Conservation (phyloP, 2,329 filamentous ascomycete species). For the Fusarium haematococcum region DNA sequence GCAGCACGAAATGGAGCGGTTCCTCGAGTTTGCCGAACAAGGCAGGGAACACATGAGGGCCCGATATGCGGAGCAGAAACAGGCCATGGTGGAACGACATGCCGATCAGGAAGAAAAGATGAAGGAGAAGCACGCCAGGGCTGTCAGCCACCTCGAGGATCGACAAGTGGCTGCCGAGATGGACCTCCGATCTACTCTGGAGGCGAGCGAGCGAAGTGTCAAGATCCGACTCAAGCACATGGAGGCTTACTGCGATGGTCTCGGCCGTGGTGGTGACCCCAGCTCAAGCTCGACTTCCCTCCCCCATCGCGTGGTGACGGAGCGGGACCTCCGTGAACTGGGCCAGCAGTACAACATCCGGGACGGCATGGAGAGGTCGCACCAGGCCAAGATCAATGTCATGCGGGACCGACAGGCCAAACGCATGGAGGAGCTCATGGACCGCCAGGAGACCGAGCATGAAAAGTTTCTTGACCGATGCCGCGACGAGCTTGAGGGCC, state of each 20-base stretch:
- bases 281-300: slow-evolving; percentile 44
- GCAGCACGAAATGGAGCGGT: slow-evolving; percentile 63
- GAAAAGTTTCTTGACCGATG: slow-evolving; percentile 59
- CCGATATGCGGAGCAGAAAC: slow-evolving; percentile 62
- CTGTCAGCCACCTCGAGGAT: slow-evolving; percentile 68
- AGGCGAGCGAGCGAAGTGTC: slow-evolving; percentile 68
- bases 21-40: slow-evolving; percentile 61
- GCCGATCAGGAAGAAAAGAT: slow-evolving; percentile 62
- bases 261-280: slow-evolving; percentile 55
- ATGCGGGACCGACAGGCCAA: slow-evolving; percentile 74
- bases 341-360: slow-evolving; percentile 71
- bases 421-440: slow-evolving; percentile 68
- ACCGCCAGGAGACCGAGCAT: slow-evolving; percentile 66
- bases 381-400: slow-evolving; percentile 72
- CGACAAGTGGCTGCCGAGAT: slow-evolving; percentile 72
- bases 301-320: slow-evolving; percentile 67
- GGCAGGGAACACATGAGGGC: slow-evolving; percentile 62
- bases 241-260: slow-evolving; percentile 72
- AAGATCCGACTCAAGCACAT: slow-evolving; percentile 71
- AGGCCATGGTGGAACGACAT: slow-evolving; percentile 60
- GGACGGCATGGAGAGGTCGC: slow-evolving; percentile 69
- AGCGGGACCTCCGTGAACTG: slow-evolving; percentile 68
- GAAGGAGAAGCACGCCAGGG: slow-evolving; percentile 66
- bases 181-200: slow-evolving; percentile 65
- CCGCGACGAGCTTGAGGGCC: slow-evolving; percentile 60